Conservation (phyloP, 306 rosid species). For the Prunus mira region DNA sequence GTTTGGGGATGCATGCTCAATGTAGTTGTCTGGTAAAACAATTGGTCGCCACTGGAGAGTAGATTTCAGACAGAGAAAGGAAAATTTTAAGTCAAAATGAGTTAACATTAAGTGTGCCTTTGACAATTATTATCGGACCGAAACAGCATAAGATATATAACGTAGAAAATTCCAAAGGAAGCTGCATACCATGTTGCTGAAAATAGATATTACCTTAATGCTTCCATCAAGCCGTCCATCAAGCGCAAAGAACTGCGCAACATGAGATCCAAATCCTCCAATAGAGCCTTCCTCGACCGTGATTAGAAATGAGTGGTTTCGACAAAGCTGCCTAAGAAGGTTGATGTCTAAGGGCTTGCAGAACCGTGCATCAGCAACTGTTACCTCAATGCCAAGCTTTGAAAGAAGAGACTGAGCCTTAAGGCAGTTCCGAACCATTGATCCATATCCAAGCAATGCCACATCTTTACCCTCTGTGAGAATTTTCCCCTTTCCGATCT, state of each 20-base stretch:
- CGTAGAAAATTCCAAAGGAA: background rate
- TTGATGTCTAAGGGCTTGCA: constrained; percentile 88
- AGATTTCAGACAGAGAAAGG: background rate
- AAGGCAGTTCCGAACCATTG: constrained; percentile 95
- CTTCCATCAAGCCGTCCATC: constrained; percentile 84
- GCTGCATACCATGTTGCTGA: background rate
- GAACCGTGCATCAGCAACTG: constrained; percentile 98
- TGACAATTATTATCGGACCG: background rate
- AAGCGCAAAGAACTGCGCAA: constrained; percentile 81
- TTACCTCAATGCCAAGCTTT: constrained; percentile 74
- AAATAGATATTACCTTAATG: constrained; percentile 50
- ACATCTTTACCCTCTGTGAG: constrained; percentile 81
- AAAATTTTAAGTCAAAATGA: background rate
- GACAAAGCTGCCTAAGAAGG: constrained; percentile 80
- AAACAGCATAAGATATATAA: background rate
- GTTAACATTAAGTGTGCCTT: background rate
- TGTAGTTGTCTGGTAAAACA: constrained; percentile 76
- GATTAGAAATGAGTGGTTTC: constrained; percentile 69
- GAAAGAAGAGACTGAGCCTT: constrained; percentile 76
- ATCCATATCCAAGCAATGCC: constrained; percentile 88
- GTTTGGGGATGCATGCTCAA: constrained; percentile 76
- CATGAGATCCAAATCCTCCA: constrained; percentile 95
- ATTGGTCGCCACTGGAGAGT: constrained; percentile 82
- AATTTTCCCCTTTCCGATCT: constrained; percentile 85
- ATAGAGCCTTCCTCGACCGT: constrained; percentile 95